Evolutionary conservation across 768 basidiomycete species (phyloP).

Genomic region (Boletus reticuloceps): DNA sequence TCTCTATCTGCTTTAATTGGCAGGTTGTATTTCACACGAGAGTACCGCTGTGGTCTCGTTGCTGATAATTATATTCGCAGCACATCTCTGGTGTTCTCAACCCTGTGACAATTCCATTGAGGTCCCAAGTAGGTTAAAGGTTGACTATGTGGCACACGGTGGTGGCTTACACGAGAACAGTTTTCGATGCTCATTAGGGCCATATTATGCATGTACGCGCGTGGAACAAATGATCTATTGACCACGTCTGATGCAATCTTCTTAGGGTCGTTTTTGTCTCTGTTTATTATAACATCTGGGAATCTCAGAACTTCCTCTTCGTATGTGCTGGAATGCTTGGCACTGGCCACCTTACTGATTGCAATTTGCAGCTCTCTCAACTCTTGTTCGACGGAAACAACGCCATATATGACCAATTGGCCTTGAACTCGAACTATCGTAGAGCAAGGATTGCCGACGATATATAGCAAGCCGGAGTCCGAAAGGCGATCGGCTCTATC

Average conservation of each 20-base stretch:
- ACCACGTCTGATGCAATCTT: not conserved
- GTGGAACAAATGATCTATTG: not conserved
- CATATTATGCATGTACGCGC: constrained; percentile 49
- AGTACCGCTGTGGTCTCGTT: not conserved
- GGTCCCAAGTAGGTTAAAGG: constrained; percentile 38
- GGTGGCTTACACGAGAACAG: constrained; percentile 8
- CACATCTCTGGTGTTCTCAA: constrained; percentile 33
- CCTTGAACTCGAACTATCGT: no score
- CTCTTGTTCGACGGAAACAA: constrained; percentile 39
- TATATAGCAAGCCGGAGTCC: no score
- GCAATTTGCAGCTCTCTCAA: constrained; percentile 9
- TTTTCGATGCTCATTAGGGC: constrained; percentile 51
- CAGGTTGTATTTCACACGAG: constrained; percentile 37
- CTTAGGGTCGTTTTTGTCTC: constrained; percentile 32
- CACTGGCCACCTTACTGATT: not conserved
- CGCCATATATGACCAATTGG: no score
- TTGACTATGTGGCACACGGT: not conserved
- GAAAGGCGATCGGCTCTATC: no score
- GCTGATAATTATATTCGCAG: constrained; percentile 3
- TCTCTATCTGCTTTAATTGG: constrained; percentile 63
- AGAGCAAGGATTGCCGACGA: no score
- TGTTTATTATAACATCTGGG: constrained; percentile 53
- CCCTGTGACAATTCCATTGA: constrained; percentile 53
- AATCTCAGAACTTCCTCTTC: constrained; percentile 60
- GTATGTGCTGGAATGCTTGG: constrained; percentile 20